Evolutionary conservation across 345 rosid species (phyloP).

Genomic region (Cardamine occulta): DNA sequence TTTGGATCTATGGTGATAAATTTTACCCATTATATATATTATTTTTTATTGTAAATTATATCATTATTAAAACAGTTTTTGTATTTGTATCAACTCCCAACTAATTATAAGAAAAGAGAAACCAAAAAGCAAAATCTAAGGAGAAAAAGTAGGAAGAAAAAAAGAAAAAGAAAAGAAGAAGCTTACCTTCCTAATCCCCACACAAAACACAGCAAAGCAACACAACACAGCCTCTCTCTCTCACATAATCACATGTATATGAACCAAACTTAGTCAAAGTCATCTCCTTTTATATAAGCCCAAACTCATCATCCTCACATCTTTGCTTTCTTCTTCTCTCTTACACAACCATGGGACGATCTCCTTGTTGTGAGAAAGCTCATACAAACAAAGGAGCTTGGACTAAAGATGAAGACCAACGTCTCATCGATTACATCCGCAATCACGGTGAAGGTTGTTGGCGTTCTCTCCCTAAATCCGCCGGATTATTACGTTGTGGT

Average conservation of each 20-base stretch:
- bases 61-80: too few relatives aligned
- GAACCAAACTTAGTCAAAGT: slow-evolving; percentile 40
- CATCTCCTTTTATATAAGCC: slow-evolving; percentile 22
- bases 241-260: slow-evolving; percentile 53
- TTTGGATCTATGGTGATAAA: too few relatives aligned
- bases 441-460: slow-evolving; percentile 86
- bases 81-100: slow-evolving; percentile 14
- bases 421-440: slow-evolving; percentile 74
- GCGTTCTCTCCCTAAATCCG: slow-evolving; percentile 90
- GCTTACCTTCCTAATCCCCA: slow-evolving; percentile 59
- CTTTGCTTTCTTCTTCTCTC: slow-evolving; percentile 40
- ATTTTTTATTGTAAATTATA: too few relatives aligned
- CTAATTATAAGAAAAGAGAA: neutral
- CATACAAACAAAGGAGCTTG: slow-evolving; percentile 94
- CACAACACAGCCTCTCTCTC: slow-evolving; percentile 22
- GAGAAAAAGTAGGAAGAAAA: slow-evolving; percentile 26
- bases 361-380: slow-evolving; percentile 87
- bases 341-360: slow-evolving; percentile 68
- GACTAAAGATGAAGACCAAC: slow-evolving; percentile 89
- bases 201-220: slow-evolving; percentile 36
- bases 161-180: slow-evolving; percentile 28
- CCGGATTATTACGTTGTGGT: slow-evolving; percentile 52
- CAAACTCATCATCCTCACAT: slow-evolving; percentile 16
- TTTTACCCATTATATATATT: too few relatives aligned
- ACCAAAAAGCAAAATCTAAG: slow-evolving; percentile 37